Evolutionary conservation across 768 basidiomycete species (phyloP).

Genomic region (Leucosporidium scottii): DNA sequence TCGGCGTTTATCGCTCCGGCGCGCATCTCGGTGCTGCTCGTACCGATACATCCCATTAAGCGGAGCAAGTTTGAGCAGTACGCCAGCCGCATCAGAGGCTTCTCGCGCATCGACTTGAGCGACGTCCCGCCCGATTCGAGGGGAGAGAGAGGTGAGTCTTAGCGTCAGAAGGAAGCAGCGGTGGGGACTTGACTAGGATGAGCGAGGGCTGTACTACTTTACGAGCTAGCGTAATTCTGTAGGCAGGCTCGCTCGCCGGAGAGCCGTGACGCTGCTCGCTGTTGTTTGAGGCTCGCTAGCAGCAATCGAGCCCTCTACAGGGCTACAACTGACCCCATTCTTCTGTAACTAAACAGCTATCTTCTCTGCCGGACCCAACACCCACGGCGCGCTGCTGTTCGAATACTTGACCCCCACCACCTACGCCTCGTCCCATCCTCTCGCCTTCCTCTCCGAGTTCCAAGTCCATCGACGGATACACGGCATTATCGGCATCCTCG

Average conservation of each 20-base stretch:
- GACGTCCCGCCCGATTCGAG: constrained; percentile 75
- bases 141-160: constrained; percentile 46
- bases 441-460: constrained; percentile 51
- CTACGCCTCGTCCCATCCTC: constrained; percentile 61
- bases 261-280: not conserved
- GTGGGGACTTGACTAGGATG: too few relatives aligned
- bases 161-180: too few relatives aligned
- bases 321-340: constrained; percentile 7
- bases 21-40: constrained; percentile 71
- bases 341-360: constrained; percentile 50
- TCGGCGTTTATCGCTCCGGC: constrained; percentile 66
- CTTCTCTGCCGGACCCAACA: constrained; percentile 69
- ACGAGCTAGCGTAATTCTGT: constrained; percentile 33
- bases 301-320: not conserved
- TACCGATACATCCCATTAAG: constrained; percentile 74
- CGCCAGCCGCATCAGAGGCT: constrained; percentile 62
- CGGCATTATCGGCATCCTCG: constrained; percentile 79
- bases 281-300: too few relatives aligned
- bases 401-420: constrained; percentile 67
- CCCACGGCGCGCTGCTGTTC: constrained; percentile 74
- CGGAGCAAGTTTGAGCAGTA: constrained; percentile 64
- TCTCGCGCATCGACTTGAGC: constrained; percentile 65
- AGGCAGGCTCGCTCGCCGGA: not conserved
- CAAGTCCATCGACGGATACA: constrained; percentile 73
- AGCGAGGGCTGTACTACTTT: too few relatives aligned